Evolutionary conservation across 148 eudicot species (phyloP).

Genomic region (Polygonum maritimum): DNA sequence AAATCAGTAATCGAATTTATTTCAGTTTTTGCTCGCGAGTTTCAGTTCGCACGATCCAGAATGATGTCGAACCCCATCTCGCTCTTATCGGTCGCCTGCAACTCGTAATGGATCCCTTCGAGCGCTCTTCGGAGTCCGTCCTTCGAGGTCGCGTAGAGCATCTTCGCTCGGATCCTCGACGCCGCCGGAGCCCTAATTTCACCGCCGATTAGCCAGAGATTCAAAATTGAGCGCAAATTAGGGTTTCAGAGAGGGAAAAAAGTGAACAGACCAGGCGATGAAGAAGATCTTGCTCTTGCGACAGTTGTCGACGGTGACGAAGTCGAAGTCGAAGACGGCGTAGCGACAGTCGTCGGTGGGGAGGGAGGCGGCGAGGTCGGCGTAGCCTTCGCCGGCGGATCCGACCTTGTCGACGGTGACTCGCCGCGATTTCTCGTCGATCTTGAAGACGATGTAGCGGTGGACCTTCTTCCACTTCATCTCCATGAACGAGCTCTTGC

Average conservation of each 20-base stretch:
- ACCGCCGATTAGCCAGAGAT: background rate
- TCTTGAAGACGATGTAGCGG: constrained; percentile 60
- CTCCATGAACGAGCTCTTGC: constrained; percentile 66
- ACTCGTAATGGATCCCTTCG: constrained; percentile 80
- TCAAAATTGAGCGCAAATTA: background rate
- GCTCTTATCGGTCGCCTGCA: constrained; percentile 90
- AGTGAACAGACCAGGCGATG: constrained; percentile 13
- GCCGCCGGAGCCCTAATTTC: constrained; percentile 66
- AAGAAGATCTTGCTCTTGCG: constrained; percentile 22
- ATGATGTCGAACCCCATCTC: constrained; percentile 95
- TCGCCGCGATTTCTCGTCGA: constrained; percentile 41
- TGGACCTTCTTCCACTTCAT: constrained; percentile 70
- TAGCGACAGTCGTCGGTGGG: constrained; percentile 48
- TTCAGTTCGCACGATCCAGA: constrained; percentile 52
- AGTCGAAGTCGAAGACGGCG: constrained; percentile 33
- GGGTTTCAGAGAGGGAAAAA: no score
- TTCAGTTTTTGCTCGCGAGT: background rate
- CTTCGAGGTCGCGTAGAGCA: constrained; percentile 88
- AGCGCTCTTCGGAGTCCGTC: constrained; percentile 82
- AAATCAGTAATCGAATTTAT: background rate
- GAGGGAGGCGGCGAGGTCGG: constrained; percentile 52
- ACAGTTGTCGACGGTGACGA: constrained; percentile 27
- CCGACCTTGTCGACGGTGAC: constrained; percentile 65
- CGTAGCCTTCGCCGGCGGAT: constrained; percentile 41
- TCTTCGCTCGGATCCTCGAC: constrained; percentile 84